Percentiles rank a stretch among this genome's conserved stretches.
Evolutionary conservation across 2,329 filamentous ascomycete species (phyloP).

Genomic region (Ceratocystis destructans): DNA sequence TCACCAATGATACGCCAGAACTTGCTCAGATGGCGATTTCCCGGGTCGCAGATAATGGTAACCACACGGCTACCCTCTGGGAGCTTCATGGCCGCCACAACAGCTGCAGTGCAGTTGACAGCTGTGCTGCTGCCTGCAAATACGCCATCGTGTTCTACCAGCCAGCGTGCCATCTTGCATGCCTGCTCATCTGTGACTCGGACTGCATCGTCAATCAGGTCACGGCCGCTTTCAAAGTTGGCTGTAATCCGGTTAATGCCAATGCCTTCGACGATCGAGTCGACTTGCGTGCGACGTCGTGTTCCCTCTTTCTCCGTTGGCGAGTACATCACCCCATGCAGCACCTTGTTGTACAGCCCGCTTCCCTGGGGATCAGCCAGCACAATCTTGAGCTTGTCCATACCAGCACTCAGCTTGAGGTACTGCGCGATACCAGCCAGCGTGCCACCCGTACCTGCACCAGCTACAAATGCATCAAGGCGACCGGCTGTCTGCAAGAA

Average conservation of each 20-base stretch:
- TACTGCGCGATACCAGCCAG: constrained; percentile 75
- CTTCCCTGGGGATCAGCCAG: constrained; percentile 91
- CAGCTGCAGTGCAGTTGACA: constrained; percentile 85
- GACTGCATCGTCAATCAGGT: constrained; percentile 81
- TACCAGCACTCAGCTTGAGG: constrained; percentile 53
- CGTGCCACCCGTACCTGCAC: constrained; percentile 88
- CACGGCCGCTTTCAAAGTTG: constrained; percentile 79
- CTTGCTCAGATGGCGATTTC: constrained; percentile 69
- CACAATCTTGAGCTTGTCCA: constrained; percentile 54
- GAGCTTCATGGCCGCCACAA: constrained; percentile 50
- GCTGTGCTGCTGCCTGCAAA: constrained; percentile 90
- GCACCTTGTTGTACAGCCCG: constrained; percentile 81
- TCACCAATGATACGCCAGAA: constrained; percentile 66
- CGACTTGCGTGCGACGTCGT: constrained; percentile 75
- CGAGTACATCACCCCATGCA: constrained; percentile 92
- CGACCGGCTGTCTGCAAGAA: constrained; percentile 58
- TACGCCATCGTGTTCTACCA: constrained; percentile 89
- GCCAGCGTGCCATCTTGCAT: constrained; percentile 83
- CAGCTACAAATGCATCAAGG: constrained; percentile 80
- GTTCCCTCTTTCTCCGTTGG: constrained; percentile 81
- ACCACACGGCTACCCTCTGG: constrained; percentile 52
- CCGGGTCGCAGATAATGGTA: constrained; percentile 76
- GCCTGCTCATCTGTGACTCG: constrained; percentile 81
- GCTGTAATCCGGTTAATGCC: constrained; percentile 88
- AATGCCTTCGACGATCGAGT: constrained; percentile 91